These are phyloP conservation scores for Xylariales sp. DNA, from an alignment of 2,329 filamentous ascomycete species.

Conservation along the genomic window DNA sequence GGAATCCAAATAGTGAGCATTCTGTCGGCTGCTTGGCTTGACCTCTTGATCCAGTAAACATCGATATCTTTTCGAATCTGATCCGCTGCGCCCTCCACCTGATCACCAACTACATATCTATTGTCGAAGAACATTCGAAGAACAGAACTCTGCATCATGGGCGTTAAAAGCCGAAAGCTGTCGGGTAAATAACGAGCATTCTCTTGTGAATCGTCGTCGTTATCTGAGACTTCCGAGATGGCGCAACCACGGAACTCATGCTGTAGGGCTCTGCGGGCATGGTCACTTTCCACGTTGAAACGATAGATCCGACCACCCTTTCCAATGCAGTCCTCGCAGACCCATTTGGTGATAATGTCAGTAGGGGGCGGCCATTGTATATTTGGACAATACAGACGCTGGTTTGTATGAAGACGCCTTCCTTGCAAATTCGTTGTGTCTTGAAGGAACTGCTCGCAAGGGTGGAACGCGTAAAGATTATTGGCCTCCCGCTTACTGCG, in stretches of 20 bases:
- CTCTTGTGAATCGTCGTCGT: background rate
- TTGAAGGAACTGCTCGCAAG: slow-evolving; percentile 7
- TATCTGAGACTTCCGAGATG: background rate
- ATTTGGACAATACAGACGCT: slow-evolving; percentile 9
- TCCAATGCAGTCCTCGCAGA: slow-evolving; percentile 13
- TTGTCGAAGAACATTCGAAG: background rate
- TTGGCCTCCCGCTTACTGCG: background rate
- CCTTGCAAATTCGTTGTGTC: background rate
- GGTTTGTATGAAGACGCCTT: background rate
- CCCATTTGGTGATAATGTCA: background rate
- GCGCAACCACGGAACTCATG: background rate
- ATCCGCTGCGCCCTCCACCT: background rate
- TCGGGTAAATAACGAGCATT: background rate
- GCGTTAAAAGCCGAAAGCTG: background rate
- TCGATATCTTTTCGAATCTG: background rate
- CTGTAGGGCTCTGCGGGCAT: background rate
- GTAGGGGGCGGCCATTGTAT: slow-evolving; percentile 12
- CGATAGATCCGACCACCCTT: slow-evolving; percentile 1
- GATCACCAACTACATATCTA: background rate
- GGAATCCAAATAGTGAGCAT: slow-evolving; percentile 14
- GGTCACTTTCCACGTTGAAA: background rate
- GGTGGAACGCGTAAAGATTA: slow-evolving; percentile 4
- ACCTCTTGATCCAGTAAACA: background rate
- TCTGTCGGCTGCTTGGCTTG: background rate
- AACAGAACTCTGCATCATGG: background rate